Evolutionary conservation across 805 yeast genomes (phyloP).

Genomic region (Sugiyamaella lignohabitans): DNA sequence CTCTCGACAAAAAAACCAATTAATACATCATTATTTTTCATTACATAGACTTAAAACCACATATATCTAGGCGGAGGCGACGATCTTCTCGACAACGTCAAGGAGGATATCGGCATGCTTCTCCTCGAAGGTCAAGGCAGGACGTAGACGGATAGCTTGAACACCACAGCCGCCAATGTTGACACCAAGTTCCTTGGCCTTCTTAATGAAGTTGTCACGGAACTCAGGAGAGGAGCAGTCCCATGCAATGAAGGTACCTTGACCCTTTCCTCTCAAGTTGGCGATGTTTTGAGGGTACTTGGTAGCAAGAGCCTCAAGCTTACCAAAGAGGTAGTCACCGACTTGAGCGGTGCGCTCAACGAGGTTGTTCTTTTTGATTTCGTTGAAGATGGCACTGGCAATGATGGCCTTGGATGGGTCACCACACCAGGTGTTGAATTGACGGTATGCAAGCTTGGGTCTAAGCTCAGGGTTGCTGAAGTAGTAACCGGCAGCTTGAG

Average conservation of each 20-base stretch:
- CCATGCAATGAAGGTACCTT: conserved; percentile 83
- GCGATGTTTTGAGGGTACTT: conserved; percentile 48
- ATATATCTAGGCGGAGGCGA: conserved; percentile 2
- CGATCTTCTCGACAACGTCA: conserved; percentile 35
- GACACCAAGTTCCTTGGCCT: conserved; percentile 59
- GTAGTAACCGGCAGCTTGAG: conserved; percentile 85
- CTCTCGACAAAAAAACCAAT: no score
- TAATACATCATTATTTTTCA: no score
- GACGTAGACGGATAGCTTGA: conserved; percentile 72
- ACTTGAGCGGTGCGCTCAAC: conserved; percentile 49
- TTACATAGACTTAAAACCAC: no score
- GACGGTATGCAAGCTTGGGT: conserved; percentile 77
- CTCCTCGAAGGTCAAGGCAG: conserved; percentile 69
- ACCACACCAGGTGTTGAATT: conserved; percentile 93
- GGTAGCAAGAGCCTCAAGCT: conserved; percentile 46
- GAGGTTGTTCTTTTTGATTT: conserved; percentile 55
- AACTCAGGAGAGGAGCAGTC: conserved; percentile 47
- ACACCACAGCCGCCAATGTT: conserved; percentile 85
- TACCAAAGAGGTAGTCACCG: conserved; percentile 58
- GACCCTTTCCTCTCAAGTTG: conserved; percentile 65
- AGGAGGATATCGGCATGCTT: conserved; percentile 70
- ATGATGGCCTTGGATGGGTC: conserved; percentile 77
- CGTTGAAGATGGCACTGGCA: conserved; percentile 66
- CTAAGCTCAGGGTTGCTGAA: conserved; percentile 66
- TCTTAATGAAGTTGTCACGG: conserved; percentile 56